Percentiles rank a stretch among this genome's conserved stretches.
Evolutionary conservation across 352 stramenopile species (phyloP).

Genomic region (Phytophthora pini): DNA sequence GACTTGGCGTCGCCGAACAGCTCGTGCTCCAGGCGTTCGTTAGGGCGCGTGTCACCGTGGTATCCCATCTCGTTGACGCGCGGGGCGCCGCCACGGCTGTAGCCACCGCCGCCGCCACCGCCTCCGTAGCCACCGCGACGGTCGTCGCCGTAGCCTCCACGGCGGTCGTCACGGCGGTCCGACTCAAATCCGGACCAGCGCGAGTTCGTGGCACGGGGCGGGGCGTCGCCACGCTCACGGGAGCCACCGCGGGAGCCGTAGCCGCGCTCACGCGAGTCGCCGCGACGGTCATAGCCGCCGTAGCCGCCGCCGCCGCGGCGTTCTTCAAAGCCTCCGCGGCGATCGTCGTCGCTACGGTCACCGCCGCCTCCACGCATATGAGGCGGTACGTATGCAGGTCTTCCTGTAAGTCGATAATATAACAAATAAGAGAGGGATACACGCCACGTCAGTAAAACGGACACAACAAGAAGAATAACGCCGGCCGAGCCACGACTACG

Average conservation of each 20-base stretch:
- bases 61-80: conserved; percentile 97
- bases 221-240: conserved; percentile 36
- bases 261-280: conserved; percentile 46
- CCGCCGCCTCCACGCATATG: conserved; percentile 61
- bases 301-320: conserved; percentile 30
- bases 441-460: conserved; percentile 16
- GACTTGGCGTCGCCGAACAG: conserved; percentile 94
- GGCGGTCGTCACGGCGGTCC: conserved; percentile 41
- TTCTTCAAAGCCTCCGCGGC: conserved; percentile 34
- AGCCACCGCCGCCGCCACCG: conserved; percentile 25
- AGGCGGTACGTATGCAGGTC: conserved; percentile 79
- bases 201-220: conserved; percentile 50
- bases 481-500: background rate
- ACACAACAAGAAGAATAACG: background rate
- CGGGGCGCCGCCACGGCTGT: conserved; percentile 40
- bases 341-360: conserved; percentile 34
- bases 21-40: conserved; percentile 93
- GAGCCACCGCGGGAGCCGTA: conserved; percentile 40
- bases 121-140: conserved; percentile 35
- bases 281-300: conserved; percentile 38
- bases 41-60: conserved; percentile 93
- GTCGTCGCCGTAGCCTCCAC: conserved; percentile 34
- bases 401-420: conserved; percentile 45
- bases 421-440: conserved; percentile 9
- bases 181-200: conserved; percentile 67